Conservation (phyloP, 73 alveolate species). For the Paramecium sonneborni region DNA sequence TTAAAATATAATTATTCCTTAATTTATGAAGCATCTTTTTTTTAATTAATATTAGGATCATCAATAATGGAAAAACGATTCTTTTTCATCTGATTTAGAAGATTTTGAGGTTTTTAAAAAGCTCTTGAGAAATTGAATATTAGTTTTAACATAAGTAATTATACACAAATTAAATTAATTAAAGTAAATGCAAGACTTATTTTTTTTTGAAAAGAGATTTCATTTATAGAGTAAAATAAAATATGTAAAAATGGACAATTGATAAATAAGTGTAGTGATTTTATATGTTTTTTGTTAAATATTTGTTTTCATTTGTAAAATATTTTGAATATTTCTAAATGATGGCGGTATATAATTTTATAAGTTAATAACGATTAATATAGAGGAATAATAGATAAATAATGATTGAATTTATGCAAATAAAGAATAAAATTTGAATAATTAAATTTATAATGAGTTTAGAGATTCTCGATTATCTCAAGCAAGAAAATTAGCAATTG, state of each 20-base stretch:
- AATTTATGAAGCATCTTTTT: background rate
- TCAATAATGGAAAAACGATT: background rate
- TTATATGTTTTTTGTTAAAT: no score
- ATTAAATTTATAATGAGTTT: background rate
- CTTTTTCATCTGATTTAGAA: background rate
- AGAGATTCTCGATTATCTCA: slow-evolving; percentile 47
- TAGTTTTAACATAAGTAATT: background rate
- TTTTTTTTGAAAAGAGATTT: background rate
- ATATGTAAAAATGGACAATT: no score
- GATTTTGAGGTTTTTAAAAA: background rate
- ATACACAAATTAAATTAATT: slow-evolving; percentile 24
- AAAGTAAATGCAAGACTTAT: background rate
- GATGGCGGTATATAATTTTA: no score
- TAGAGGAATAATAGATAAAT: background rate
- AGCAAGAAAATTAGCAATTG: slow-evolving; percentile 18
- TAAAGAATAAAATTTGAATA: background rate
- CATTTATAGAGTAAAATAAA: no score
- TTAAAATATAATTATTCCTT: background rate
- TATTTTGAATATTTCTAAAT: no score
- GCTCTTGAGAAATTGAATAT: slow-evolving; percentile 13
- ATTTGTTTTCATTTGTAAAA: no score
- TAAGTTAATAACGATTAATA: background rate
- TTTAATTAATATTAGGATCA: background rate
- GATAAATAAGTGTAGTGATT: background rate
- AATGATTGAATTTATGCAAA: background rate